Evolutionary conservation across 306 rosid species (phyloP).

Genomic region (Sicyos edulis): DNA sequence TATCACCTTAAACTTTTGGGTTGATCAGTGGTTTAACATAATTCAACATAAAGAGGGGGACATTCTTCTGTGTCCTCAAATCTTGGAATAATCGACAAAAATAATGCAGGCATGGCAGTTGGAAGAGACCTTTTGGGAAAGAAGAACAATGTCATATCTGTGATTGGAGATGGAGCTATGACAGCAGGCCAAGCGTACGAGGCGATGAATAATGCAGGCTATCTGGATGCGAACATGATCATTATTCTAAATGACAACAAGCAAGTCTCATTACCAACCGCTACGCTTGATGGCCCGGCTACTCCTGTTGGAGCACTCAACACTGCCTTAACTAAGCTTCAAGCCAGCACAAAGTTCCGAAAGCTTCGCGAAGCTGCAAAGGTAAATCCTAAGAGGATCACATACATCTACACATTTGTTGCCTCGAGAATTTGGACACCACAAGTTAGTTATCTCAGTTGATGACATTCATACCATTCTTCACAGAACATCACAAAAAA

Average conservation of each 20-base stretch:
- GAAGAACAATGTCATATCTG: conserved; percentile 62
- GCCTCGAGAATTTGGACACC: too few relatives aligned
- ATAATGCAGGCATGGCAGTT: conserved; percentile 80
- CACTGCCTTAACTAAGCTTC: conserved; percentile 62
- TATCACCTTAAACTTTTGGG: too few relatives aligned
- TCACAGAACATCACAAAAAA: conserved; percentile 49
- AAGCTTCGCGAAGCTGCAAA: conserved; percentile 82
- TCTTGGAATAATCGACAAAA: neutral
- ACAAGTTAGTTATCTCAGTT: too few relatives aligned
- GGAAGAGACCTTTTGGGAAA: conserved; percentile 82
- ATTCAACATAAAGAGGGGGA: neutral
- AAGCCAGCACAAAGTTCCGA: conserved; percentile 70
- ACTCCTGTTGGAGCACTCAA: conserved; percentile 87
- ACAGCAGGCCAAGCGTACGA: conserved; percentile 97
- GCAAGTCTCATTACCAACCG: conserved; percentile 95
- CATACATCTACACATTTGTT: too few relatives aligned
- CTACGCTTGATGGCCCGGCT: conserved; percentile 94
- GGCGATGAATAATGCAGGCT: conserved; percentile 95
- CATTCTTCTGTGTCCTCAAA: neutral
- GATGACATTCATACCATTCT: neutral
- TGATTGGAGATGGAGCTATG: conserved; percentile 96
- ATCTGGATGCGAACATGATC: conserved; percentile 70
- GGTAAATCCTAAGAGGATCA: conserved; percentile 23
- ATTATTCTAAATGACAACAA: conserved; percentile 78
- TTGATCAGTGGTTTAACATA: too few relatives aligned